Evolutionary conservation across 345 rosid genomes (phyloP).

Genomic region (Eucalyptus paniculata): DNA sequence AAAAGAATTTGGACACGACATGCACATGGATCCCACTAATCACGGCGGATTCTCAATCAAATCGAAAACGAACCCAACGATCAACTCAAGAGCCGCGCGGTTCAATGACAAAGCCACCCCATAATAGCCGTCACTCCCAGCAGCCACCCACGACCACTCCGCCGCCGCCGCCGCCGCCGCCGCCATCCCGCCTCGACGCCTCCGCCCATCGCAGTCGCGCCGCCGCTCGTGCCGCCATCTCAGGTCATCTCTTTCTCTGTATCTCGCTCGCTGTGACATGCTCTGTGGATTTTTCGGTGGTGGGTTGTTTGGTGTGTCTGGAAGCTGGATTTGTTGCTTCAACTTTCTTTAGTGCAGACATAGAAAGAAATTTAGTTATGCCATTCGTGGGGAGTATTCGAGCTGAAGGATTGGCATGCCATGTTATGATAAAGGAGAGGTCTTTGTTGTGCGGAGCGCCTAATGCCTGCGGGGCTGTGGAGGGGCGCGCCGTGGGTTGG

Average conservation of each 20-base stretch:
- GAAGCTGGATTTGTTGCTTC: background rate
- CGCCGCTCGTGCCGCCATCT: background rate
- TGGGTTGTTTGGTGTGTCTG: background rate
- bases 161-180: background rate
- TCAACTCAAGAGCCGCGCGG: background rate
- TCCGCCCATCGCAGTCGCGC: background rate
- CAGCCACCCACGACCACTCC: background rate
- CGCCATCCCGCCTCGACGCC: background rate
- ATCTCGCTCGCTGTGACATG: background rate
- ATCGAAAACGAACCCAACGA: background rate
- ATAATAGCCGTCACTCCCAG: no score
- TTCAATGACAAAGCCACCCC: background rate
- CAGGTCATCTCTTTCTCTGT: background rate
- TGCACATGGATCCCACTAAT: background rate
- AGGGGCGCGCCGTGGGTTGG: background rate
- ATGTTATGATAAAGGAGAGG: background rate
- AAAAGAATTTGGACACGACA: background rate
- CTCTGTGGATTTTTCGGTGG: background rate
- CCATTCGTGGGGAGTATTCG: background rate
- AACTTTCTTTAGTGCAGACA: background rate
- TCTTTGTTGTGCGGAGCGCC: background rate
- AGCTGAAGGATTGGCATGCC: background rate
- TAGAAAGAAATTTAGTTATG: background rate
- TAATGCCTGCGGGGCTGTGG: fast-evolving
- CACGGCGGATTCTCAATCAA: background rate